Percentiles rank a stretch among this genome's conserved stretches.
These are phyloP conservation scores for Amanita fuliginea DNA, from an alignment of 768 basidiomycete genomes.

Conservation along the genomic window DNA sequence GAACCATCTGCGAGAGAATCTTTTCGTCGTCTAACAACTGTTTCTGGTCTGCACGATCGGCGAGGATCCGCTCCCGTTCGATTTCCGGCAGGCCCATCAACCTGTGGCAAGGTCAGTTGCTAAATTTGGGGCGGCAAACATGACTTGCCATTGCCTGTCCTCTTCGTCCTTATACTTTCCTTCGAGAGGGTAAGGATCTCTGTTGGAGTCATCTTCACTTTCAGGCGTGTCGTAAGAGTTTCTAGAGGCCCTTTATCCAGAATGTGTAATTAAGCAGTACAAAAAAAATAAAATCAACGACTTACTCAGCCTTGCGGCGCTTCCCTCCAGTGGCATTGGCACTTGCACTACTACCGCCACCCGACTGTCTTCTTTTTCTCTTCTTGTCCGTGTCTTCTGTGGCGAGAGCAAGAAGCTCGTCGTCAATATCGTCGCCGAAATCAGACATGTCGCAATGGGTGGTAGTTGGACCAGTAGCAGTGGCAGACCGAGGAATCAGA, in stretches of 20 bases:
- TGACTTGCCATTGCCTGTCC: constrained; percentile 69
- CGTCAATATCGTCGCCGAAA: constrained; percentile 39
- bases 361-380: constrained; percentile 42
- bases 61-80: constrained; percentile 80
- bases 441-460: constrained; percentile 29
- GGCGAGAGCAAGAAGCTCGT: constrained; percentile 75
- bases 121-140: constrained; percentile 6
- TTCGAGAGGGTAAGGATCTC: constrained; percentile 79
- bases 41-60: constrained; percentile 70
- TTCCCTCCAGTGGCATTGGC: constrained; percentile 15
- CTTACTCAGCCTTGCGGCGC: constrained; percentile 68
- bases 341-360: constrained; percentile 9
- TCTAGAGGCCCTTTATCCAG: constrained; percentile 20
- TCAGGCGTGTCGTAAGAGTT: constrained; percentile 51
- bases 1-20: constrained; percentile 64
- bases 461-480: neutral
- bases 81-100: constrained; percentile 76
- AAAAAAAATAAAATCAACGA: constrained; percentile 5
- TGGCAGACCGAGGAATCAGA: neutral
- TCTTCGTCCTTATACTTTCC: constrained; percentile 82
- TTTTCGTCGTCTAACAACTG: constrained; percentile 63
- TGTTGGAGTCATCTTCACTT: constrained; percentile 39
- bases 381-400: constrained; percentile 55
- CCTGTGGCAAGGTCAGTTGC: constrained; percentile 27
- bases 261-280: neutral